These are phyloP conservation scores for Cytospora mali DNA, from an alignment of 2,329 filamentous ascomycete genomes.

Conservation along the genomic window DNA sequence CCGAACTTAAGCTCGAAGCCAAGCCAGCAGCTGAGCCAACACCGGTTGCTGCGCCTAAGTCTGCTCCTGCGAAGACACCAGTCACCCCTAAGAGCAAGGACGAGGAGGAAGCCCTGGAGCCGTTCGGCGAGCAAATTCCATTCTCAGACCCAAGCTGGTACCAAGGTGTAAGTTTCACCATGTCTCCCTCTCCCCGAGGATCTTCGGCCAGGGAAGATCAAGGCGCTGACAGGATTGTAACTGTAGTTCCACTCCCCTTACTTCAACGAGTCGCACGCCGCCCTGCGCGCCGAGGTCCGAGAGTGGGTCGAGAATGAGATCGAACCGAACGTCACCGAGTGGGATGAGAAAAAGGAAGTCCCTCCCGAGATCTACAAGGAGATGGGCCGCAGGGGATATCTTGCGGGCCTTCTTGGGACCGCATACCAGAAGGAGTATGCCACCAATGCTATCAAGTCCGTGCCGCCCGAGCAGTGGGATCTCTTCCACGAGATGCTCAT, in stretches of 20 bases:
- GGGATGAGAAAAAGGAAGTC: conserved; percentile 93
- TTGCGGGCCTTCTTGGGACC: conserved; percentile 86
- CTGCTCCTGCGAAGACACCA: conserved; percentile 37
- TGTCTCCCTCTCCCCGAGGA: neutral
- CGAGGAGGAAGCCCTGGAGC: conserved; percentile 74
- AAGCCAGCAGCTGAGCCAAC: conserved; percentile 60
- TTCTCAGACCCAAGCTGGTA: conserved; percentile 96
- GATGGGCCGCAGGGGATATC: conserved; percentile 90
- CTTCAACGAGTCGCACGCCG: conserved; percentile 91
- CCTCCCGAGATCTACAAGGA: conserved; percentile 90
- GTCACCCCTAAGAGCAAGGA: conserved; percentile 41
- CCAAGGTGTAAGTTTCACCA: conserved; percentile 68
- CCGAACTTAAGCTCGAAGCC: conserved; percentile 59
- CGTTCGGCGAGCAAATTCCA: conserved; percentile 83
- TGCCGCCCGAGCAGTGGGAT: conserved; percentile 90
- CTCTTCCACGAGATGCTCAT: conserved; percentile 96
- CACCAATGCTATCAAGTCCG: conserved; percentile 71
- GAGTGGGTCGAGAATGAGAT: conserved; percentile 89
- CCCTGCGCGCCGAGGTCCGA: conserved; percentile 86
- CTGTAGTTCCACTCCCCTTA: conserved; percentile 92
- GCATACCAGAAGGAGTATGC: conserved; percentile 79
- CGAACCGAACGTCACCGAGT: conserved; percentile 90
- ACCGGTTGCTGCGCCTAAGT: conserved; percentile 52
- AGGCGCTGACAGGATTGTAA: neutral
- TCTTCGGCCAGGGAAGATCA: neutral